Percentiles rank a stretch among this genome's conserved stretches.
These are phyloP conservation scores for Asterophora lycoperdoides DNA, from an alignment of 768 basidiomycete genomes.

Conservation along the genomic window DNA sequence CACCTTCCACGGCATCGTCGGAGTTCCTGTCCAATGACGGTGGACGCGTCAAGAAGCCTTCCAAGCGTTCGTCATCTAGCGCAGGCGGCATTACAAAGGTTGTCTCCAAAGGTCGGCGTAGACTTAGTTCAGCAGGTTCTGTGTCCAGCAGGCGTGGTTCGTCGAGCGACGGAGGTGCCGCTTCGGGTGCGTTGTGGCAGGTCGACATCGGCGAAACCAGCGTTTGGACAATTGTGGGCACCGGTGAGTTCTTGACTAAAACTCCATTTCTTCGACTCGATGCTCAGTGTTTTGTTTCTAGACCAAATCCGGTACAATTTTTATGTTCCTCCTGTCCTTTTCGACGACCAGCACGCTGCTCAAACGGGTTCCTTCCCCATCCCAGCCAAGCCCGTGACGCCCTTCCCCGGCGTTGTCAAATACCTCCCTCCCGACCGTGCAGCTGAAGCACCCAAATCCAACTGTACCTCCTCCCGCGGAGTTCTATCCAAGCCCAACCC, in stretches of 20 bases:
- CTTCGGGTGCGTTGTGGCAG: slow-evolving; percentile 80
- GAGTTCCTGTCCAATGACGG: slow-evolving; percentile 80
- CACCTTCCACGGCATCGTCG: slow-evolving; percentile 54
- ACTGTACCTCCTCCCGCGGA: slow-evolving; percentile 60
- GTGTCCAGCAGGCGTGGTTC: slow-evolving; percentile 64
- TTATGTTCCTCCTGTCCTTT: slow-evolving; percentile 82
- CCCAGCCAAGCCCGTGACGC: slow-evolving; percentile 78
- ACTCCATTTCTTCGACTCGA: slow-evolving; percentile 10
- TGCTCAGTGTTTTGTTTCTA: slow-evolving; percentile 24
- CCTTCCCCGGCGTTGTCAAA: slow-evolving; percentile 84
- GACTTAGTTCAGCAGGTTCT: slow-evolving; percentile 75
- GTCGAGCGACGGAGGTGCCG: slow-evolving; percentile 61
- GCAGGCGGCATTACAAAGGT: slow-evolving; percentile 55
- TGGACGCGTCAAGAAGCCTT: slow-evolving; percentile 69
- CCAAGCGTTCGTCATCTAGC: slow-evolving; percentile 71
- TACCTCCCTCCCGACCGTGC: slow-evolving; percentile 89
- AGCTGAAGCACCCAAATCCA: slow-evolving; percentile 73
- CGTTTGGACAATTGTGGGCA: slow-evolving; percentile 93
- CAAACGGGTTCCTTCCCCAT: slow-evolving; percentile 73
- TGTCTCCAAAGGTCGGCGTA: slow-evolving; percentile 55
- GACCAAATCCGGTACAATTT: slow-evolving; percentile 94
- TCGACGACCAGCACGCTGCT: slow-evolving; percentile 73
- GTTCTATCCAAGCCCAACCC: slow-evolving; percentile 75
- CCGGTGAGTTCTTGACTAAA: slow-evolving; percentile 47
- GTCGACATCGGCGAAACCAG: slow-evolving; percentile 92